These are phyloP conservation scores for Candida freyschussii DNA, from an alignment of 1,139 yeast species.

Conservation along the genomic window DNA sequence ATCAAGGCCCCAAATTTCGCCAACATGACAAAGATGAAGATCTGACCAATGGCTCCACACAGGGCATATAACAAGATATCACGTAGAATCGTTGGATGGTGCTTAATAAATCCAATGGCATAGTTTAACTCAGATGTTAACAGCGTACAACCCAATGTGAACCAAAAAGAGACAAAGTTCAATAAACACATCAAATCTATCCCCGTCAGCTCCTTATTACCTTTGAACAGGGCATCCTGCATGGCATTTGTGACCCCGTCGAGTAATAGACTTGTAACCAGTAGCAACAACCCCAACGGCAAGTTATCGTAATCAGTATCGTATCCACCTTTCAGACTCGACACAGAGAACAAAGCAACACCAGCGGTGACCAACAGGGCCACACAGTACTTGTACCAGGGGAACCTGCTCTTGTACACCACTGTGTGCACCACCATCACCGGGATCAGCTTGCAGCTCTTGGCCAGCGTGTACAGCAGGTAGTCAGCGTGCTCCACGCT, in stretches of 20 bases:
- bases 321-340: constrained; percentile 21
- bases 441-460: constrained; percentile 90
- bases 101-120: constrained; percentile 40
- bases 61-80: constrained; percentile 67
- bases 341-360: constrained; percentile 69
- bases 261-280: constrained; percentile 60
- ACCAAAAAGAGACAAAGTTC: constrained; percentile 45
- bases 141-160: constrained; percentile 36
- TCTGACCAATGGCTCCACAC: constrained; percentile 89
- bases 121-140: constrained; percentile 48
- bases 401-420: constrained; percentile 70
- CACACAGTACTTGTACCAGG: constrained; percentile 70
- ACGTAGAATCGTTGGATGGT: constrained; percentile 45
- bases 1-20: constrained; percentile 81
- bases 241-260: constrained; percentile 94
- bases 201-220: constrained; percentile 51
- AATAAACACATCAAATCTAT: constrained; percentile 84
- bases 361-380: constrained; percentile 76
- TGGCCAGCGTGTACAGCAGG: constrained; percentile 78
- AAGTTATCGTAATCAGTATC: constrained; percentile 32
- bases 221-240: constrained; percentile 76
- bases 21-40: constrained; percentile 80
- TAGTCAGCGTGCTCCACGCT: constrained; percentile 82
- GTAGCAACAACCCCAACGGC: constrained; percentile 53
- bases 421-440: constrained; percentile 78